These are phyloP conservation scores for Medicago lupulina DNA, from an alignment of 306 rosid species.

Conservation along the genomic window DNA sequence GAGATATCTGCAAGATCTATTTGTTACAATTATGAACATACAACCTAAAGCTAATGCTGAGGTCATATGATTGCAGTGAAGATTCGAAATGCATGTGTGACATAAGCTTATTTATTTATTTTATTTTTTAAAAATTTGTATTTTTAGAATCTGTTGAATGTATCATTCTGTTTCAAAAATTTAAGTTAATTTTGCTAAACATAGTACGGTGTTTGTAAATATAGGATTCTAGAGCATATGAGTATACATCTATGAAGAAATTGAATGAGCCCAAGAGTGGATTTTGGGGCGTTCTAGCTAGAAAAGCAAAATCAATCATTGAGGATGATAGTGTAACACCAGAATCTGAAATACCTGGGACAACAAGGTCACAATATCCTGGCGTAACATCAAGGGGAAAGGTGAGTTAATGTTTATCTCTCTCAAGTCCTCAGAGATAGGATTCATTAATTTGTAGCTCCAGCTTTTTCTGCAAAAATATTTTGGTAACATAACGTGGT, in stretches of 20 bases:
- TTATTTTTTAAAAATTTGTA: neutral
- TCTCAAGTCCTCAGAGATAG: conserved; percentile 21
- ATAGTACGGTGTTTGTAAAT: conserved; percentile 37
- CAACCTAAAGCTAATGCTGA: conserved; percentile 10
- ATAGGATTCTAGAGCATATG: conserved; percentile 64
- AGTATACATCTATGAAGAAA: conserved; percentile 79
- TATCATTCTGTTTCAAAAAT: conserved; percentile 18
- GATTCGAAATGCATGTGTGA: conserved; percentile 25
- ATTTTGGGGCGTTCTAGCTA: conserved; percentile 88
- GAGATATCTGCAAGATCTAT: conserved; percentile 17
- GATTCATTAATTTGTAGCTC: neutral
- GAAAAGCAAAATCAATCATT: conserved; percentile 87
- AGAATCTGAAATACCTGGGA: conserved; percentile 54
- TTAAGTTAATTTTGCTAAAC: conserved; percentile 22
- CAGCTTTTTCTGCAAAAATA: neutral
- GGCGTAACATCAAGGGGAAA: conserved; percentile 57
- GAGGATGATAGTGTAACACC: conserved; percentile 69
- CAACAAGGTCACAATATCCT: conserved; percentile 51
- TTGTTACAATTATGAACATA: conserved; percentile 26
- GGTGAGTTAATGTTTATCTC: conserved; percentile 59
- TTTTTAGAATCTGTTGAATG: conserved; percentile 5
- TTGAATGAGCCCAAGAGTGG: conserved; percentile 84
- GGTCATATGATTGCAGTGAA: conserved; percentile 7
- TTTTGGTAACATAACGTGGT: conserved; percentile 18
- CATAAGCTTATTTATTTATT: conserved; percentile 24